Conservation (phyloP, 352 stramenopile genomes). For the Globisporangium camurandrum region DNA sequence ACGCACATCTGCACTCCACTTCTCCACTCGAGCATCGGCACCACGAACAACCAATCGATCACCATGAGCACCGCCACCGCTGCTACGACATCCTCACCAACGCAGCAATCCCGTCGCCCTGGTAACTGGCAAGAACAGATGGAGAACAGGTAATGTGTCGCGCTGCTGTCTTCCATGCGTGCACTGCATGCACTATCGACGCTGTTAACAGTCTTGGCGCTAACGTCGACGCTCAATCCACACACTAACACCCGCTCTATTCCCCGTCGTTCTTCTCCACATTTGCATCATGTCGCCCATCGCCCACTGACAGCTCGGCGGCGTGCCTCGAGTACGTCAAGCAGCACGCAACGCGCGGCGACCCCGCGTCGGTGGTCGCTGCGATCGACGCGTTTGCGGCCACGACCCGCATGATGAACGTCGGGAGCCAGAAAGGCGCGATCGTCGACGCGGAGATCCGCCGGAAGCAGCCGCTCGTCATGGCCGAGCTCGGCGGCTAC, state of each 20-base stretch:
- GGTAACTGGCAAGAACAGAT: too few relatives aligned
- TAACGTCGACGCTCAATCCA: too few relatives aligned
- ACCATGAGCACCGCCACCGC: neutral
- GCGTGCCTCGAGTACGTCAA: conserved; percentile 30
- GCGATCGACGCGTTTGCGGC: conserved; percentile 25
- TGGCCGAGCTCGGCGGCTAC: conserved; percentile 35
- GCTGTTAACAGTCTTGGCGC: too few relatives aligned
- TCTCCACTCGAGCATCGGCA: too few relatives aligned
- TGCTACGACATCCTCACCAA: too few relatives aligned
- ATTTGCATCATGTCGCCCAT: neutral
- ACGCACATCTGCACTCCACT: too few relatives aligned
- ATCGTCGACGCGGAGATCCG: conserved; percentile 32
- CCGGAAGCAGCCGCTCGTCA: conserved; percentile 24
- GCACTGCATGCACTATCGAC: too few relatives aligned
- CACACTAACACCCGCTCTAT: too few relatives aligned
- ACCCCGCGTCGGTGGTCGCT: conserved; percentile 23
- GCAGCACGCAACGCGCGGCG: conserved; percentile 19
- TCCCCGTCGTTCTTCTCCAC: neutral
- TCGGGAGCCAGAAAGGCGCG: conserved; percentile 13
- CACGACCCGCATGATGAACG: conserved; percentile 33
- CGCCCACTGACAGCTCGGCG: neutral
- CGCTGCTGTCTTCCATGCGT: too few relatives aligned
- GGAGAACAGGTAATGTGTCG: too few relatives aligned
- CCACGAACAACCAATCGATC: neutral
- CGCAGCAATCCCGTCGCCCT: too few relatives aligned